phyloP scores from a whole-genome alignment of 805 yeast species.

The Candida namnaoensis region DNA sequence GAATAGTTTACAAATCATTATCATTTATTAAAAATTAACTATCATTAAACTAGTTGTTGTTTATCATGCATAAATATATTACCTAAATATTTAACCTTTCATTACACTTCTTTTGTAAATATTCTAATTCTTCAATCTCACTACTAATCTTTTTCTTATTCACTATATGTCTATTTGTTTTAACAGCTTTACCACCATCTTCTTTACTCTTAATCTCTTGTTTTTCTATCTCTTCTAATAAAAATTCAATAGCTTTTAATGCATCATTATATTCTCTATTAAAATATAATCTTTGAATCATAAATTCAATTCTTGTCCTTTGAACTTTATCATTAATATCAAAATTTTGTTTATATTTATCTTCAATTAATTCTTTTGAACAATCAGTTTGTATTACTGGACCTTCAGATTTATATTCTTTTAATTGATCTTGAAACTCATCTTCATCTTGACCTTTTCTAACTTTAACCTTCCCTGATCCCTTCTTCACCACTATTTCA shows the following conservation, averaged over 20 bases:
- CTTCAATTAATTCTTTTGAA: slow-evolving; percentile 28
- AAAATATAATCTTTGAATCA: slow-evolving; percentile 58
- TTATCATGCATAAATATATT: no score
- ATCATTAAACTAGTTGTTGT: no score
- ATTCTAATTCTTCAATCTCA: slow-evolving; percentile 42
- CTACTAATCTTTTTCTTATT: slow-evolving; percentile 35
- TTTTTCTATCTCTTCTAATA: slow-evolving; percentile 24
- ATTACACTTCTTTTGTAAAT: slow-evolving; percentile 32
- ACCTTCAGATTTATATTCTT: slow-evolving; percentile 42
- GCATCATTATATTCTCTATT: slow-evolving; percentile 43
- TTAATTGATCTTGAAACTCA: slow-evolving; percentile 43
- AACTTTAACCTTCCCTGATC: slow-evolving; percentile 36
- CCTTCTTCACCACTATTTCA: slow-evolving; percentile 33
- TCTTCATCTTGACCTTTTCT: slow-evolving; percentile 71
- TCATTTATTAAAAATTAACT: no score
- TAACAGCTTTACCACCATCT: not conserved
- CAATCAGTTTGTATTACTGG: slow-evolving; percentile 41
- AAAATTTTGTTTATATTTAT: slow-evolving; percentile 10
- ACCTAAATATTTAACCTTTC: slow-evolving; percentile 3
- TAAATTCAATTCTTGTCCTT: slow-evolving; percentile 45
- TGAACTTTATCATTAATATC: slow-evolving; percentile 38
- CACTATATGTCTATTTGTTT: slow-evolving; percentile 1
- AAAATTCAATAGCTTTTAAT: slow-evolving; percentile 29
- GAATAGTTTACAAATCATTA: no score
- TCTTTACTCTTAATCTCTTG: slow-evolving; percentile 5